Conservation (phyloP, 78 protist species). For the Planoprotostelium fungivorum region DNA sequence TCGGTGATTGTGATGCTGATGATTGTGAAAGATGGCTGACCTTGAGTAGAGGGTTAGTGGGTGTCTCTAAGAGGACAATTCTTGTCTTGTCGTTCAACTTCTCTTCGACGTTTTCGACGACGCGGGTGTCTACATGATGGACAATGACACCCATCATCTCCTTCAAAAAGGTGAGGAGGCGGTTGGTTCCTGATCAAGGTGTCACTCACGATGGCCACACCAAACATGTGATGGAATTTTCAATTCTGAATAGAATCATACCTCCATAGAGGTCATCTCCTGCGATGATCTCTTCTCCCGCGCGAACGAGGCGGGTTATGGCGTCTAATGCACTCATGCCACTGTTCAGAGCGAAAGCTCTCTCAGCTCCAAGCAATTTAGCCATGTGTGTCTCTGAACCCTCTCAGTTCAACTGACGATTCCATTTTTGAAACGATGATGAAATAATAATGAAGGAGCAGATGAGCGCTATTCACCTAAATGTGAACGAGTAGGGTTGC, state of each 20-base stretch:
- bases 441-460: no score
- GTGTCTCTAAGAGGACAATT: slow-evolving; percentile 88
- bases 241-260: slow-evolving; percentile 11
- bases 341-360: slow-evolving; percentile 52
- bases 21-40: slow-evolving; percentile 41
- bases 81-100: slow-evolving; percentile 66
- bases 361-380: slow-evolving; percentile 35
- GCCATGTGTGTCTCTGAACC: slow-evolving; percentile 38
- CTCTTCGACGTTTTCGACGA: slow-evolving; percentile 43
- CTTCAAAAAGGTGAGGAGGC: slow-evolving; percentile 16
- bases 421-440: slow-evolving; percentile 77
- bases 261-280: slow-evolving; percentile 89
- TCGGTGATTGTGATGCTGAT: no score
- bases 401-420: background rate
- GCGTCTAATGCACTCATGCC: slow-evolving; percentile 75
- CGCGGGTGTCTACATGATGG: slow-evolving; percentile 60
- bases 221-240: background rate
- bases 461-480: slow-evolving; percentile 77
- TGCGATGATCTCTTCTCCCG: slow-evolving; percentile 86
- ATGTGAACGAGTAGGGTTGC: slow-evolving; percentile 93
- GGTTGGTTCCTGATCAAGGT: slow-evolving; percentile 20
- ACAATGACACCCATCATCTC: slow-evolving; percentile 6
- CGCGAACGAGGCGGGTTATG: slow-evolving; percentile 30
- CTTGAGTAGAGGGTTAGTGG: slow-evolving; percentile 88
- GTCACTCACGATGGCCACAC: background rate